A percentile compares a stretch with the other conserved stretches of the same genome.
Conservation (phyloP, 345 rosid species). For the Erysimum cheiranthoides region DNA sequence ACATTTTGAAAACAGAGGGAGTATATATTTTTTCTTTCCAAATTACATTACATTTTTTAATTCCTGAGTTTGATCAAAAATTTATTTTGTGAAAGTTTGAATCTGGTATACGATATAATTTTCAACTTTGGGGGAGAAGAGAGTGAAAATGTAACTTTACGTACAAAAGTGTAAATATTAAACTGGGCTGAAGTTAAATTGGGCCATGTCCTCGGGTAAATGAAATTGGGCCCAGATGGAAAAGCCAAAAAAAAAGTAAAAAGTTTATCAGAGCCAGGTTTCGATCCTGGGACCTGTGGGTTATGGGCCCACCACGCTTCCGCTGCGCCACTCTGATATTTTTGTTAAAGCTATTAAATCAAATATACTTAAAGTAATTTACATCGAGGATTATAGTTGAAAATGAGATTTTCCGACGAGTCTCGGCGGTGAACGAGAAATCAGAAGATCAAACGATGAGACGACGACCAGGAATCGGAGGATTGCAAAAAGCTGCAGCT, state of each 20-base stretch:
- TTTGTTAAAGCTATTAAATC: rapidly evolving
- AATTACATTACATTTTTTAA: too few species aligned
- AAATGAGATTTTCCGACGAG: background rate
- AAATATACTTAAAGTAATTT: background rate
- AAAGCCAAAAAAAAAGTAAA: too few species aligned
- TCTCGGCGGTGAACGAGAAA: background rate
- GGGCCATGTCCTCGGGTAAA: background rate
- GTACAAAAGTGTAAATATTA: too few species aligned
- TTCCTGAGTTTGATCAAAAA: too few species aligned
- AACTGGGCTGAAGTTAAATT: too few species aligned
- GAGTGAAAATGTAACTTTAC: too few species aligned
- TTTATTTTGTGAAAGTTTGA: too few species aligned
- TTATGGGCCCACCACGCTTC: slow-evolving; percentile 91
- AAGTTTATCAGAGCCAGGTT: slow-evolving; percentile 60
- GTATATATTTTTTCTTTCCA: too few species aligned
- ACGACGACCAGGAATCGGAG: slow-evolving; percentile 87
- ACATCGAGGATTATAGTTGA: too few species aligned
- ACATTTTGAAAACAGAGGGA: too few species aligned
- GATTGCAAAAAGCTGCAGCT: slow-evolving; percentile 76
- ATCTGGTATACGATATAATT: too few species aligned
- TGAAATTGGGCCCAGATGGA: background rate
- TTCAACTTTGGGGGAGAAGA: background rate
- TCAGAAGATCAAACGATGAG: slow-evolving; percentile 50
- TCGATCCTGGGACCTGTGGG: slow-evolving; percentile 90
- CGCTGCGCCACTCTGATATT: slow-evolving; percentile 87